A percentile compares a stretch with the other conserved stretches of the same genome.
phyloP scores from a whole-genome alignment of 352 stramenopile genomes.

The Globisporangium radiosum region DNA sequence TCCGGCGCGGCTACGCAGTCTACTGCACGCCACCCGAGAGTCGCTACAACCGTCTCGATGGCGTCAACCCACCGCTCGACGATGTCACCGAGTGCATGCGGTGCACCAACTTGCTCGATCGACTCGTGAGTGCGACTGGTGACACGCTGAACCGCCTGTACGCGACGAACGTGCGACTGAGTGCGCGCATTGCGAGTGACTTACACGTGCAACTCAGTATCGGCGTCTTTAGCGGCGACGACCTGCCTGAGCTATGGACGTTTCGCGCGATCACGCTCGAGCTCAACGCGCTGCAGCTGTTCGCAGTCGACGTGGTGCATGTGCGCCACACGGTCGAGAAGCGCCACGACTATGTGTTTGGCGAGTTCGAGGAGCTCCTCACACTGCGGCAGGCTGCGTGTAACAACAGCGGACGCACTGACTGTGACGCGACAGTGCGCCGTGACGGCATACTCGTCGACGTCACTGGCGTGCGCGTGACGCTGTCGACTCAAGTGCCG shows the following conservation, averaged over 20 bases:
- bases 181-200: slow-evolving; percentile 24
- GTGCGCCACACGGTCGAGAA: slow-evolving; percentile 50
- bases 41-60: slow-evolving; percentile 50
- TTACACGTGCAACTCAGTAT: slow-evolving; percentile 30
- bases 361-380: slow-evolving; percentile 64
- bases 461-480: slow-evolving; percentile 33
- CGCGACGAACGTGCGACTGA: slow-evolving; percentile 38
- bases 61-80: slow-evolving; percentile 46
- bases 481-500: slow-evolving; percentile 27
- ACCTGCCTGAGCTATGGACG: slow-evolving; percentile 65
- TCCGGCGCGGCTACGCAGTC: slow-evolving; percentile 46
- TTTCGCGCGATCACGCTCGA: slow-evolving; percentile 43
- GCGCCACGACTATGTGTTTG: slow-evolving; percentile 49
- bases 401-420: slow-evolving; percentile 2
- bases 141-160: slow-evolving; percentile 56
- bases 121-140: slow-evolving; percentile 57
- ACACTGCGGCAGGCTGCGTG: slow-evolving; percentile 32
- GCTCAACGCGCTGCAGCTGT: slow-evolving; percentile 35
- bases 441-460: slow-evolving; percentile 58
- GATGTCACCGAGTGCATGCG: slow-evolving; percentile 36
- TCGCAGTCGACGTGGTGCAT: slow-evolving; percentile 25
- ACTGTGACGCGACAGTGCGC: not conserved
- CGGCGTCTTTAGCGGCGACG: slow-evolving; percentile 52
- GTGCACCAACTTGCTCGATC: slow-evolving; percentile 24
- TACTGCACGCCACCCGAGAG: slow-evolving; percentile 42